Conservation (phyloP, 257 asterid genomes). For the Solanum okadae region DNA sequence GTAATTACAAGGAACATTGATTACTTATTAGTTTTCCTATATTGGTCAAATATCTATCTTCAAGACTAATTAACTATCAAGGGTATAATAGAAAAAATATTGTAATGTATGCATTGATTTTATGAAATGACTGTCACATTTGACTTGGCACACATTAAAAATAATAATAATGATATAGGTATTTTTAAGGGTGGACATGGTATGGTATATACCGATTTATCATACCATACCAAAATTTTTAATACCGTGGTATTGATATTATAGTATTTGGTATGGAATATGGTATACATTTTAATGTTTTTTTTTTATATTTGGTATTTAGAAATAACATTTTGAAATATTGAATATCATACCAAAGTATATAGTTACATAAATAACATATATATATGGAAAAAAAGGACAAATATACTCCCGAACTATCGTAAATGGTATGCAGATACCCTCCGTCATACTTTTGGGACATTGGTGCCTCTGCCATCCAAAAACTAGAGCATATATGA, state of each 20-base stretch:
- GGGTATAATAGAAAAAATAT: no score
- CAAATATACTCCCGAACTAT: no score
- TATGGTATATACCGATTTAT: neutral
- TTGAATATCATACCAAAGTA: neutral
- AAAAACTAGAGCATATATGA: no score
- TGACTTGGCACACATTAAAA: neutral
- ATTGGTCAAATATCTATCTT: neutral
- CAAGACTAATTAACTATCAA: neutral
- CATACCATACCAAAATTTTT: neutral
- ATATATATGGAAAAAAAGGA: no score
- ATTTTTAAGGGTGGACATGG: neutral
- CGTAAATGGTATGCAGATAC: no score
- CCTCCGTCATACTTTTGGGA: no score
- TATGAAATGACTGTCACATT: neutral
- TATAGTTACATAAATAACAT: no score
- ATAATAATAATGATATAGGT: neutral
- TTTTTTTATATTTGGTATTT: neutral
- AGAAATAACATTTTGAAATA: no score
- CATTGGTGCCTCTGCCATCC: no score
- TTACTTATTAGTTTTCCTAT: no score
- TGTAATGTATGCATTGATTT: no score
- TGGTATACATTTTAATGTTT: neutral
- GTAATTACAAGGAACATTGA: neutral
- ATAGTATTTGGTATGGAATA: neutral
- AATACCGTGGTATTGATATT: no score